These are phyloP conservation scores for Mrakia blollopis DNA, from an alignment of 768 basidiomycete genomes.

Conservation along the genomic window DNA sequence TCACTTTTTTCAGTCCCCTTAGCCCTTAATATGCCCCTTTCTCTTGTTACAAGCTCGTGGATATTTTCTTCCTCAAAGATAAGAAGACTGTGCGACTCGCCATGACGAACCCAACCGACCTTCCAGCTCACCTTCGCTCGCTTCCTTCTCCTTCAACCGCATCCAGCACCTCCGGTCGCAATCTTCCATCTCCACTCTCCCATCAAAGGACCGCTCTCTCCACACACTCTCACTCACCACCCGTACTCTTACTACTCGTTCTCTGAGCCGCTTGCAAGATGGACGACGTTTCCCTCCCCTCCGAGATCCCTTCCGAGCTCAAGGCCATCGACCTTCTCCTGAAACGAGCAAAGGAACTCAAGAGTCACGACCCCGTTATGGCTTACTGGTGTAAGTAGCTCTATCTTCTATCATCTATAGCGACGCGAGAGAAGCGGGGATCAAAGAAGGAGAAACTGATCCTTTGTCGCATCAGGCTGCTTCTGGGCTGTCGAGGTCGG, in stretches of 20 bases:
- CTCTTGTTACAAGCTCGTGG: too few relatives aligned
- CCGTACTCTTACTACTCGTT: background rate
- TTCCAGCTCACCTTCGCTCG: too few relatives aligned
- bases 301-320: conserved; percentile 41
- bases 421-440: background rate
- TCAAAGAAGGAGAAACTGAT: background rate
- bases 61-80: too few relatives aligned
- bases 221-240: background rate
- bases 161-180: too few relatives aligned
- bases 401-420: background rate
- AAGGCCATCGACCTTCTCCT: conserved; percentile 68
- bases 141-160: too few relatives aligned
- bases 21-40: too few relatives aligned
- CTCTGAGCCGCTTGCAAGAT: background rate
- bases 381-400: conserved; percentile 84
- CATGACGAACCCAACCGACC: too few relatives aligned
- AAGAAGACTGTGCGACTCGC: too few relatives aligned
- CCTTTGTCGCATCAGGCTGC: conserved; percentile 56
- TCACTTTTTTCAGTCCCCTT: background rate
- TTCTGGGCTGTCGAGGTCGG: conserved; percentile 89
- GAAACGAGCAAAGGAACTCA: conserved; percentile 84
- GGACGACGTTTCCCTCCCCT: conserved; percentile 20
- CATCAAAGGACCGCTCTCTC: background rate
- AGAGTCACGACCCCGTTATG: conserved; percentile 73
- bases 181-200: too few relatives aligned